Conservation (phyloP, 2,329 filamentous ascomycete genomes). For the Teratosphaeria gauchensis region DNA sequence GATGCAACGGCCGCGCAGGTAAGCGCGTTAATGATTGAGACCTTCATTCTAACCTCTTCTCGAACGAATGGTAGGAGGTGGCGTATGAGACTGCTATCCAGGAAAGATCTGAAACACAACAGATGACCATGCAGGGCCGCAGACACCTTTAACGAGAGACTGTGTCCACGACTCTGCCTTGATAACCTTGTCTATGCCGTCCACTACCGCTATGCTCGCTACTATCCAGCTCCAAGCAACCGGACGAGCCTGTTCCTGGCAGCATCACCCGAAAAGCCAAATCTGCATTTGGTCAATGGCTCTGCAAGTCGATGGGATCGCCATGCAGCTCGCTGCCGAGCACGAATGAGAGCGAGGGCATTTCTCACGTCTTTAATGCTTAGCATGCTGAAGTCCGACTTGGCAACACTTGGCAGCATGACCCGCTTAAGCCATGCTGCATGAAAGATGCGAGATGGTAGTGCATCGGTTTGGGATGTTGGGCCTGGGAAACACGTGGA, state of each 20-base stretch:
- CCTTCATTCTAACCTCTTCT: slow-evolving; percentile 10
- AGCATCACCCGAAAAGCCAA: not conserved
- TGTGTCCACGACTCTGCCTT: not conserved
- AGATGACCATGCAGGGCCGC: not conserved
- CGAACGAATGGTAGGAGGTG: not conserved
- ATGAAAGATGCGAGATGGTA: not conserved
- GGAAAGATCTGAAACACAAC: not conserved
- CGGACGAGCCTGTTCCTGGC: not conserved
- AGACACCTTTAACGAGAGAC: not conserved
- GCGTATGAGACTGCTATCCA: not conserved
- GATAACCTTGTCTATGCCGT: not conserved
- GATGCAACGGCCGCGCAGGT: slow-evolving; percentile 14
- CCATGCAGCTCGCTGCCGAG: not conserved
- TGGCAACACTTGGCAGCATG: not conserved
- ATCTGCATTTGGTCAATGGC: not conserved
- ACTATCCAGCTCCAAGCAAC: too few relatives aligned
- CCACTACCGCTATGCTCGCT: not conserved
- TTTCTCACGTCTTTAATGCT: not conserved
- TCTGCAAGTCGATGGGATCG: not conserved
- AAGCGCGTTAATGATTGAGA: slow-evolving; percentile 8
- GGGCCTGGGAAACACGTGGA: not conserved
- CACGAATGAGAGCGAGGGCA: not conserved
- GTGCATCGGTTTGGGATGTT: not conserved
- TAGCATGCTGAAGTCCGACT: not conserved
- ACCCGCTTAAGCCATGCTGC: not conserved